Evolutionary conservation across 1,139 yeast species (phyloP), one percentile per base, ranked within the genome.

Genomic region (Geotrichum histeridarum): DNA sequence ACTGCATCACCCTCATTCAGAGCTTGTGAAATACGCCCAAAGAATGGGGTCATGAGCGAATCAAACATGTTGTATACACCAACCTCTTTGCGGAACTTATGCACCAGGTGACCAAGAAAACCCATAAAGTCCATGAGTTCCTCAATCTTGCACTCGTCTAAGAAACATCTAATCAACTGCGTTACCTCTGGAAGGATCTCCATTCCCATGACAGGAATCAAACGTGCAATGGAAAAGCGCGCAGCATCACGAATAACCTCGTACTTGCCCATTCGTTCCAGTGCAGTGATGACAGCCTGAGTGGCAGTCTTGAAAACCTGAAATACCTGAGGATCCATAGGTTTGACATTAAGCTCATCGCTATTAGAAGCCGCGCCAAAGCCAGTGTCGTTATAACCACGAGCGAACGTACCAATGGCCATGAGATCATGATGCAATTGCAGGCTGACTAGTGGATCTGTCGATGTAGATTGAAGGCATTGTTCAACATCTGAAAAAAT

Each of bases 381-480:
- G 8, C 58, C 58, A 1, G 50, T 62, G 41, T 76, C 77, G 60
- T 82, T 85, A 63, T 86, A 83, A 1, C 98, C 98, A 65, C 93
- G 80, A 1, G 91, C 86, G 64, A 91, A 78, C 0, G 96, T 88
- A 38, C 97, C 97, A 53, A 93, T 80, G 0, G 97, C 93, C 82
- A 88, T 81, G 49, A 94, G 72, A 42, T 84, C 79, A 67, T 93
- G 97, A 68, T 93, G 96, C 1, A 90, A 84, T 67, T 89, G 94
- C 48, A 87, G 70, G 3, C 84, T 77, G 38, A 78, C 66, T 48
- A 77, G 75, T 22, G 77, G 72, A 36, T 73, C 74, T 55, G 76
- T 77, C 17, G 74, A 18, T 35, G 73, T 67, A 31, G 61, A 66
- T 8, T 59, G 58, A 1, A 76, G 64, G 37, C 81, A 78, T 22